Percentiles rank a stretch among this genome's conserved stretches.
phyloP scores from a whole-genome alignment of 192 early-diverging fungal genomes.

The Entrophospora sp. region DNA sequence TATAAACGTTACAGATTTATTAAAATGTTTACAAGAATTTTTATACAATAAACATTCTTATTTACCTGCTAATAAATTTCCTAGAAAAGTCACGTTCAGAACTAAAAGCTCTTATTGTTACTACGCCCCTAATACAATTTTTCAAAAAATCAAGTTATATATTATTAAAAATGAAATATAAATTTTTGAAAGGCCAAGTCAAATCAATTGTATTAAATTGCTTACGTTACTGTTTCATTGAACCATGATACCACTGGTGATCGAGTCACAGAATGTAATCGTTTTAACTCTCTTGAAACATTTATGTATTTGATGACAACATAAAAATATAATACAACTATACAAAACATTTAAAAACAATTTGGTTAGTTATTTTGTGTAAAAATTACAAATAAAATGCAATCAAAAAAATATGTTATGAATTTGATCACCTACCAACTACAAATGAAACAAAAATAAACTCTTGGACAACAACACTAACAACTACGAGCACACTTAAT shows the following conservation, averaged over 20 bases:
- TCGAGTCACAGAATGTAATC: conserved; percentile 55
- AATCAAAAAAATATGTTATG: too few relatives aligned
- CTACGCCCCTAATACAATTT: conserved; percentile 63
- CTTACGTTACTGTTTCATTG: conserved; percentile 27
- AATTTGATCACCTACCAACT: conserved; percentile 38
- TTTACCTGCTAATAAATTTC: conserved; percentile 33
- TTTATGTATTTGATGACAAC: conserved; percentile 8
- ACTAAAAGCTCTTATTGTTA: conserved; percentile 80
- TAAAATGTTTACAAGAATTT: too few relatives aligned
- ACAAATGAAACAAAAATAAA: conserved; percentile 52
- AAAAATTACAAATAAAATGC: background rate
- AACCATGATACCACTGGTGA: conserved; percentile 36
- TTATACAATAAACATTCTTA: background rate
- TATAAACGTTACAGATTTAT: too few relatives aligned
- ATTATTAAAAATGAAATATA: conserved; percentile 18
- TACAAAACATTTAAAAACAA: background rate
- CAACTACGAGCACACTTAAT: conserved; percentile 42
- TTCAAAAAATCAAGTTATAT: too few relatives aligned
- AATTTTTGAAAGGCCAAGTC: too few relatives aligned
- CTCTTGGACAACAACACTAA: conserved; percentile 51
- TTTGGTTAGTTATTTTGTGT: background rate
- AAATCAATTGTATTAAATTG: too few relatives aligned
- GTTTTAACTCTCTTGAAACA: conserved; percentile 74
- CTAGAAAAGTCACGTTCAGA: conserved; percentile 54
- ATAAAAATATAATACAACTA: conserved; percentile 8